A percentile compares a stretch with the other conserved stretches of the same genome.
Conservation (phyloP, 1,284 basidiomycete species). For the Cryptococcus maquisensis region DNA sequence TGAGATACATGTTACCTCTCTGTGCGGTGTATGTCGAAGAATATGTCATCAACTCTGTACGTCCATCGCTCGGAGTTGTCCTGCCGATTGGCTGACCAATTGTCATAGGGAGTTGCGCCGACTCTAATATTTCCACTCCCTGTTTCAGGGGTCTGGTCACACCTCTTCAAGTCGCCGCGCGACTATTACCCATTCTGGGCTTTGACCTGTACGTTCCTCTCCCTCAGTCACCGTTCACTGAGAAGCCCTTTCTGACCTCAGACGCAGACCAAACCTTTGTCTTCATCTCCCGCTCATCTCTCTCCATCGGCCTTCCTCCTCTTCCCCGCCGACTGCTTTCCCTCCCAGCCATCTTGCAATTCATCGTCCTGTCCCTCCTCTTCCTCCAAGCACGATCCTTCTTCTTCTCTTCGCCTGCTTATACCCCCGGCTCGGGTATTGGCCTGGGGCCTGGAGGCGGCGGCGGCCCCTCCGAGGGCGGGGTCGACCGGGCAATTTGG, state of each 20-base stretch:
- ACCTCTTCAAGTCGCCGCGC: slow-evolving; percentile 75
- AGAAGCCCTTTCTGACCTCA: no score
- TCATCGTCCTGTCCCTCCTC: slow-evolving; percentile 58
- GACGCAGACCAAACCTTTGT: slow-evolving; percentile 75
- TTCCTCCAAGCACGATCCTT: slow-evolving; percentile 47
- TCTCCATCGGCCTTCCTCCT: slow-evolving; percentile 79
- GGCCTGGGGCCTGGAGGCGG: neutral
- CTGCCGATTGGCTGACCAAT: slow-evolving; percentile 9
- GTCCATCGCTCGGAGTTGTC: slow-evolving; percentile 17
- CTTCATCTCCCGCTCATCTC: slow-evolving; percentile 89
- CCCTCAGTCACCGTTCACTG: neutral
- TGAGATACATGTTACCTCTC: slow-evolving; percentile 59
- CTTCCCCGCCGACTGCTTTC: slow-evolving; percentile 68
- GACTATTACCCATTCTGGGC: slow-evolving; percentile 93
- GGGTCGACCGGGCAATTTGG: slow-evolving; percentile 55
- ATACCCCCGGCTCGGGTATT: slow-evolving; percentile 17
- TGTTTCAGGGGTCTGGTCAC: slow-evolving; percentile 59
- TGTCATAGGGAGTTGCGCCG: slow-evolving; percentile 72
- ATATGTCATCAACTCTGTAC: slow-evolving; percentile 84
- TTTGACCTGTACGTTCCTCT: slow-evolving; percentile 32
- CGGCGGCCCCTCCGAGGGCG: slow-evolving; percentile 3
- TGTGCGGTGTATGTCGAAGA: slow-evolving; percentile 65
- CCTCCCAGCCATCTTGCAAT: slow-evolving; percentile 53
- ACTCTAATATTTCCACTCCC: slow-evolving; percentile 89
- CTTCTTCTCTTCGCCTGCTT: slow-evolving; percentile 38